A percentile compares a stretch with the other conserved stretches of the same genome.
Conservation (phyloP, 2,329 filamentous ascomycete species). For the Talaromyces albobiverticillius region DNA sequence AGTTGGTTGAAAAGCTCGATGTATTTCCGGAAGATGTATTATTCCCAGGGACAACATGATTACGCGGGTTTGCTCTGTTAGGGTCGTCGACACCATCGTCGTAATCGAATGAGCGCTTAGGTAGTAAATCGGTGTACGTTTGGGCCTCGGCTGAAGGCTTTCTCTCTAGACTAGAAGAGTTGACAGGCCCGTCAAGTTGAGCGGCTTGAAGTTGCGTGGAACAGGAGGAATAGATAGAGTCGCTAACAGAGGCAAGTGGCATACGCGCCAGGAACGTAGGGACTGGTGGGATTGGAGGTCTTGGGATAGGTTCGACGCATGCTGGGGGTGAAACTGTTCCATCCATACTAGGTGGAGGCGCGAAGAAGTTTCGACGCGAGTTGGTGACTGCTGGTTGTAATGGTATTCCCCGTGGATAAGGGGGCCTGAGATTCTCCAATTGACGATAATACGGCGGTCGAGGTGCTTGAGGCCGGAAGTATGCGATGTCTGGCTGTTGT, state of each 20-base stretch:
- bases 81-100: neutral
- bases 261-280: conserved; percentile 10
- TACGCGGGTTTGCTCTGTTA: neutral
- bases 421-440: conserved; percentile 2
- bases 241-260: conserved; percentile 16
- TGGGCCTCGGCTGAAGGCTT: conserved; percentile 13
- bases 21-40: neutral
- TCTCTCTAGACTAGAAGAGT: neutral
- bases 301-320: conserved; percentile 2
- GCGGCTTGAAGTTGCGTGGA: conserved; percentile 13
- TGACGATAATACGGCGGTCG: conserved; percentile 9
- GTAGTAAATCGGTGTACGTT: conserved; percentile 9
- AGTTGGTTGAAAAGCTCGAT: neutral
- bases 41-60: neutral
- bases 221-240: conserved; percentile 22
- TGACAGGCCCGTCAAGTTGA: neutral
- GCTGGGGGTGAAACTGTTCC: conserved; percentile 1
- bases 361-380: neutral
- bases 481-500: neutral
- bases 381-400: neutral
- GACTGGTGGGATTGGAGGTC: conserved; percentile 1
- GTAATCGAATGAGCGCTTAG: neutral
- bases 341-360: conserved; percentile 1
- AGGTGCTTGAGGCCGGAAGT: conserved; percentile 9
- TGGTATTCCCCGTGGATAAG: neutral